Base-by-base conservation (phyloP, 768 basidiomycete species). In the Boletus edulis region DNA sequence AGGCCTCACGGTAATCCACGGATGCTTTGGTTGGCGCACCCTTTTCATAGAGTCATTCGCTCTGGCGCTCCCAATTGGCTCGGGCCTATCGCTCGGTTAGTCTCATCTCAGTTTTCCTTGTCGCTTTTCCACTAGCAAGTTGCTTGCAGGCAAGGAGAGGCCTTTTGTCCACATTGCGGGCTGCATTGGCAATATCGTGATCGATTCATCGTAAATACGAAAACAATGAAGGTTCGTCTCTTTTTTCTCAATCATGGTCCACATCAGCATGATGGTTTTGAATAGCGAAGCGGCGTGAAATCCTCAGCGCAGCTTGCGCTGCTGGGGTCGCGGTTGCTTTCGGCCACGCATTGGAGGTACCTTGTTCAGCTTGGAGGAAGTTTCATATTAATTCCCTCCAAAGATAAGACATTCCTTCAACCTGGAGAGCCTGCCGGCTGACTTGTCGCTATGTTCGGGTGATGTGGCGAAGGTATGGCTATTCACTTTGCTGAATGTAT, bases 281-380 rank as follows among this genome's bases (percentile, higher is more conserved):
- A 52, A 27, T 55, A 94, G 94, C 84, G 14, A 98, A 98, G 69
- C 82, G 95, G 43, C 85, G 97, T 46, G 97, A 98, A 74, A 86
- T 99, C 50, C 75, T 99, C 37, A 94, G 91, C 57, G 97, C 97
- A 12, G 94, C 95, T 29, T 92, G 94, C 68, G 97, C 96, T 7
- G 97, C 97, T 22, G 97, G 97, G 29, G 97, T 99, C 13, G 91
- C 96, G 6, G 96, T 98, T 24, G 92, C 95, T 0, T 98, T 98
- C 66, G 96, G 45, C 94, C 96, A 0, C 97, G 96, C 1, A 91
- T 99, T 44, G 96, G 93, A 22, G 93, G 94, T 12, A 93, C 91
- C 1, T 68, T 96, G 49, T 96, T 96, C 70, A 92, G 92, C 59
- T 73, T 98, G 60, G 96, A 98, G 71, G 96, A 98, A 70, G 94